Percentiles rank a stretch among this genome's conserved stretches.
Evolutionary conservation across 2,329 filamentous ascomycete genomes (phyloP).

Genomic region (Monosporascus cannonballus): DNA sequence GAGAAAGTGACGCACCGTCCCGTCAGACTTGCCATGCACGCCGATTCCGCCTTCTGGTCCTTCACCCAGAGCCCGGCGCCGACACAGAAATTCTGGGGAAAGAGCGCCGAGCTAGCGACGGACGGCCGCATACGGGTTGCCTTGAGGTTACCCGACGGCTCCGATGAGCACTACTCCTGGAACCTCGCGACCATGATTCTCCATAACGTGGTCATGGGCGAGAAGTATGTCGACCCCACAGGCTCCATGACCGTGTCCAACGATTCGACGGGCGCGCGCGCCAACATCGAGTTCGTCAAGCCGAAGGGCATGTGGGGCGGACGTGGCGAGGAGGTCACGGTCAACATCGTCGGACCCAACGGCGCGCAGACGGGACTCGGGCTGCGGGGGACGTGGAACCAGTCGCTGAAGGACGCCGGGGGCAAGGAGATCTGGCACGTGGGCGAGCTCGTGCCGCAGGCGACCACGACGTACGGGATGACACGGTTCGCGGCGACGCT

Average conservation of each 20-base stretch:
- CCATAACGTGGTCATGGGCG: conserved; percentile 92
- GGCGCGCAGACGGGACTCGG: conserved; percentile 62
- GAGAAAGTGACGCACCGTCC: conserved; percentile 94
- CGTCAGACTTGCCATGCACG: conserved; percentile 87
- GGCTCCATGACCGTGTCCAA: conserved; percentile 82
- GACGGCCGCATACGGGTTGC: conserved; percentile 79
- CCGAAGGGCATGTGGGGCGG: conserved; percentile 96
- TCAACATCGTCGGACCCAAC: conserved; percentile 63
- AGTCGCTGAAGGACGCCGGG: conserved; percentile 50
- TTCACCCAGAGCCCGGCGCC: conserved; percentile 83
- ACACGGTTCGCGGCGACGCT: conserved; percentile 79
- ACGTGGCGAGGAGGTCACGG: conserved; percentile 79
- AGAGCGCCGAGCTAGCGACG: conserved; percentile 88
- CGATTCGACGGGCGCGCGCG: conserved; percentile 77
- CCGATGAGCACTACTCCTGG: conserved; percentile 84
- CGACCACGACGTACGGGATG: conserved; percentile 77
- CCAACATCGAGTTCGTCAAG: conserved; percentile 77
- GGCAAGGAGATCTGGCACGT: conserved; percentile 72
- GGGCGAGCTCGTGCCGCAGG: conserved; percentile 71
- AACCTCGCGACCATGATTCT: conserved; percentile 82
- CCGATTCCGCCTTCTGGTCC: conserved; percentile 79
- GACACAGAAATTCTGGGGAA: conserved; percentile 97
- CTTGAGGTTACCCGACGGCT: conserved; percentile 58
- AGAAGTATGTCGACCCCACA: conserved; percentile 96
- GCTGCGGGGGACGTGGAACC: conserved; percentile 80